Evolutionary conservation across 306 rosid genomes (phyloP), one percentile per base, ranked within the genome.

Genomic region (Begonia loranthoides): DNA sequence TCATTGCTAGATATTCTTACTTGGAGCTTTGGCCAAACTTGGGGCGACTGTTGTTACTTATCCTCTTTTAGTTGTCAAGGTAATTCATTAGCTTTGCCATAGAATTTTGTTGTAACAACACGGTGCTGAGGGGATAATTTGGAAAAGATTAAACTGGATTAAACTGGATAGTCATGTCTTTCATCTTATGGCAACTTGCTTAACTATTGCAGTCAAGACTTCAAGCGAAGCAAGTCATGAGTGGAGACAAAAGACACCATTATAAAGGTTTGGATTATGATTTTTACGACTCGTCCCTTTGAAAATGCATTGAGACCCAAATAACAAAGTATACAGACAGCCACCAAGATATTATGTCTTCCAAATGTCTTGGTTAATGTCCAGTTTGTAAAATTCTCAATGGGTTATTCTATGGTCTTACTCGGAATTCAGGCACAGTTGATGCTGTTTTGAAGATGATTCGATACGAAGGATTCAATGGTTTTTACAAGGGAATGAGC

Each of bases 41-140:
- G 97, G 99, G 64, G 99, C 99, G 54, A 90, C 99, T 12, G 77
- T 82, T 45, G 76, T 90, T 51, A 90, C 94, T 3, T 90, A 90
- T 78, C 99, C 99, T 57, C 82, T 90, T 46, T 65, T 90, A 52
- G 99, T 90, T 59, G 86, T 90, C 39, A 90, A 90, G 99, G 99
- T 90, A 80, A 59, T 56, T 56, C 22, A 12, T 34, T 60, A 56
- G 5, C 14, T 58, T 54, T 64, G 19, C 48, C 36, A 28, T 28
- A 28, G 36, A 28, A 28, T 28, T 28, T 28, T 28, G 0, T 8
- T 5, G 36, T 28, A 28, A 28, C 22, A 19, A 19, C 22, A 19
- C 22, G 22, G 3, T 19, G 22, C 22, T 0, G 0, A 19, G 2
- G 2, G 22, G 22, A 19, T 2, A 2, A 19, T 19, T 19, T 19